Percentiles rank a stretch among this genome's conserved stretches.
These are phyloP conservation scores for Candida cerambycidarum DNA, from an alignment of 805 yeast species.

Conservation along the genomic window DNA sequence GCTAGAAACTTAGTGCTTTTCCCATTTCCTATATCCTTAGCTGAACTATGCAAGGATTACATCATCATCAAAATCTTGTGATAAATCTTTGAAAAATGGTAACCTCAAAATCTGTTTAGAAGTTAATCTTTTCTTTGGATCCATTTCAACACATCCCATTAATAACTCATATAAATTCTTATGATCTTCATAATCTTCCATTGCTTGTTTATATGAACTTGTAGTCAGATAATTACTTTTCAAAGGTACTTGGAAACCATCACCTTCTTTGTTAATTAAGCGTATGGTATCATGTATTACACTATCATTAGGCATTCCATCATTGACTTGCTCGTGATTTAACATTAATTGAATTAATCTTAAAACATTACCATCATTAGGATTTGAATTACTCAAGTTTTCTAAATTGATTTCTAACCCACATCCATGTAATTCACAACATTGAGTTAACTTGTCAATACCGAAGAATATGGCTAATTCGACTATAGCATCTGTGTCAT, in stretches of 20 bases:
- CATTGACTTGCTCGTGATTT: conserved; percentile 48
- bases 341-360: conserved; percentile 30
- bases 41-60: conserved; percentile 11
- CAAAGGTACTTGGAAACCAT: conserved; percentile 27
- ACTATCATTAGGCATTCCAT: conserved; percentile 67
- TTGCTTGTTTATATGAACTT: conserved; percentile 11
- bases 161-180: conserved; percentile 55
- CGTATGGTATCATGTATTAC: conserved; percentile 65
- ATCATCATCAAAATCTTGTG: conserved; percentile 35
- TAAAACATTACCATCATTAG: conserved; percentile 32
- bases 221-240: conserved; percentile 7
- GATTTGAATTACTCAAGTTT: conserved; percentile 14
- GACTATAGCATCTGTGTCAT: conserved; percentile 86
- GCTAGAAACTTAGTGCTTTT: too few relatives aligned
- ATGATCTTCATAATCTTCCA: conserved; percentile 38
- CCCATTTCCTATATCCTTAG: too few relatives aligned
- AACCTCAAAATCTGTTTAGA: conserved; percentile 57
- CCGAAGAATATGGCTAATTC: conserved; percentile 87
- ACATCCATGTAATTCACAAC: conserved; percentile 85
- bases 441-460: conserved; percentile 61
- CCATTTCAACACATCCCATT: conserved; percentile 56
- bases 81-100: conserved; percentile 58
- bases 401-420: conserved; percentile 60
- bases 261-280: conserved; percentile 46
- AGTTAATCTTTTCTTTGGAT: conserved; percentile 54